Base-by-base conservation (phyloP, 2,329 filamentous ascomycete genomes). In the Penicillium occitanis region DNA sequence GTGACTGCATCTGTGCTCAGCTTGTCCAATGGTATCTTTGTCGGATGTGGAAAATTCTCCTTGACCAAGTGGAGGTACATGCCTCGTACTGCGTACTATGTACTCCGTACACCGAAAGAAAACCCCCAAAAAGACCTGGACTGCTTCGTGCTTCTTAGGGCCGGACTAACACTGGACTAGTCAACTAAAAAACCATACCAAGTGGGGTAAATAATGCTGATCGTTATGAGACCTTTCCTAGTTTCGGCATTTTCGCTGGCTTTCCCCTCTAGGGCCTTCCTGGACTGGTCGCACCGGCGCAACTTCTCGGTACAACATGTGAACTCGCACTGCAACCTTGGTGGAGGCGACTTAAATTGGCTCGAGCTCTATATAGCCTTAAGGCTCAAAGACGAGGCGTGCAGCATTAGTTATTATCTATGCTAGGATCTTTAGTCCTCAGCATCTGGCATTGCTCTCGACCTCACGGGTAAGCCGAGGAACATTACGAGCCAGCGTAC, bases 321-420 rank as follows among this genome's bases (percentile, higher is more conserved):
- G 62, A 64, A 64, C 62, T 64, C 14, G 62, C 37, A 22, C 50
- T 58, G 61, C 51, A 58, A 64, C 51, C 53, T n/a, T 64, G 62
- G 51, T 64, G 50, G 28, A 57, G 62, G 48, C 61, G 35, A 48
- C 61, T 63, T 63, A 63, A 63, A 55, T 30, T 55, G 44, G 25
- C 48, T 53, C 48, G 48, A 61, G 44, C n/a, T 61, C 44, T 7
- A 50, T 61, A 30, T 13, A 50, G 58, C 14, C 28, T 10, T 53
- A 33, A 17, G 58, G 13, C 17, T 37, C 30, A 7, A 57, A 17
- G 30, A 14, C 28, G n/a, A 48, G 44, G 28, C 58, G 3, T 60
- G 37, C 42, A 46, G 55, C 19, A 42, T 28, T 19, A 19, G 19
- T 19, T 22, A 58, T 25, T 22, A 58, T 19, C 33, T 42, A 59